Evolutionary conservation across 2,329 filamentous ascomycete genomes (phyloP), one percentile per base, ranked within the genome.

Genomic region (Fusarium sp.): DNA sequence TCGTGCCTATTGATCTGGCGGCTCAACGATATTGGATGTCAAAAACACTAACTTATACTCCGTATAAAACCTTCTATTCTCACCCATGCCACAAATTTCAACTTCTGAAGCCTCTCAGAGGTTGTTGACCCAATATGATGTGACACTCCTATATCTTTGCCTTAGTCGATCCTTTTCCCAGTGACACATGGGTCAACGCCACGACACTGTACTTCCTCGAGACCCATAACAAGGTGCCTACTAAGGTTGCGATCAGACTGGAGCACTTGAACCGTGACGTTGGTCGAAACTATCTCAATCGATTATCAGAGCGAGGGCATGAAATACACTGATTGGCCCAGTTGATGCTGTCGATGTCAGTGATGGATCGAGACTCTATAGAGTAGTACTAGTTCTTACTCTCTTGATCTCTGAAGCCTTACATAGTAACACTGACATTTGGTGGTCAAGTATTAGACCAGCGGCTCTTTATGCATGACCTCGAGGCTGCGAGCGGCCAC

Each of bases 111-210:
- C 44, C 42, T 39, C 41, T 36, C 36, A 55, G 50, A 67, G 38
- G 59, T 26, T 58, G 48, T 26, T 18, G 24, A 50, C 30, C 42
- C 30, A 41, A 26, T 36, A 44, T 38, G 42, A 26, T 32, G 26
- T 41, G 55, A 34, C 67, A 64, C 65, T 64, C 67, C 71, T 68
- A 26, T 34, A 20, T 24, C 18, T 22, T 48, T 30, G 36, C 45
- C 44, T 45, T n/a, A 41, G 18, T 45, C 20, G 44, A 28, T 51
- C 44, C 52, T n/a, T 60, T 69, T 50, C n/a, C n/a, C 10, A 42
- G 32, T 57, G 39, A 38, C 50, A 52, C 22, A 26, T 24, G 42
- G 26, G 15, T 50, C 55, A 55, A 50, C 41, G 36, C 20, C 56
- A 30, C 24, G 24, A 24, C 38, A 50, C 52, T 32, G 18, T 62